Base-by-base conservation (phyloP, 192 early-diverging fungal genomes). In the Backusella mclennaniae region DNA sequence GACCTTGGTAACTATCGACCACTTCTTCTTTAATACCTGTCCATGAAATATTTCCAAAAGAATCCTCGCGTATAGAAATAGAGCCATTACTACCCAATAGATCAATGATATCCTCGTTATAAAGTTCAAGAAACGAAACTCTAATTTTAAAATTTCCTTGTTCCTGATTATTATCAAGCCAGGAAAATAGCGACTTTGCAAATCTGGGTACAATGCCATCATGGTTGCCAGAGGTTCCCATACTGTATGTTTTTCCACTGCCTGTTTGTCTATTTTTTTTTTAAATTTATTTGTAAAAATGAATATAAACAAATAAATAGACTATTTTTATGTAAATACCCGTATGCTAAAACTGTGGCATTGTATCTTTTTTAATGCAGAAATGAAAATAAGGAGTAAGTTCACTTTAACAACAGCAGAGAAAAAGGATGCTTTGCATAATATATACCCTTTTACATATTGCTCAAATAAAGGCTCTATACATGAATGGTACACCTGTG, bases 91-190 rank as follows among this genome's bases (percentile, higher is more conserved):
- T 81, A 11, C 87, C 90, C 71, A 97, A 84, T 21, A 98, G 83
- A 77, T 98, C 96, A 33, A 95, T 91, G 53, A 97, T 84, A 67
- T 98, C 96, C 76, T 98, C 97, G 80, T 98, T 98, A 85, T 98
- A 97, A n/a, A 97, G 83, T 81, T 98, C 96, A 52, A 99, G 72
- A 79, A 97, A 98, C n/a, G 95, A 95, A 6, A 96, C 94, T 29
- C 67, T 77, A 31, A 88, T 85, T 75, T 88, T 82, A 39, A 79
- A 86, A 35, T 79, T 66, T 31, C 21, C 75, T 71, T 36, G 82
- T 73, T 75, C 71, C 70, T 78, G 79, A 46, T 83, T 73, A 1
- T 38, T 66, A 49, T 82, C 35, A 19, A 88, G 36, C 1, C 73
- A 71, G n/a, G 72, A 35, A 46, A 93, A 94, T 69, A 94, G 82